Evolutionary conservation across 768 basidiomycete species (phyloP).

Genomic region (Rhodotorula graminis): DNA sequence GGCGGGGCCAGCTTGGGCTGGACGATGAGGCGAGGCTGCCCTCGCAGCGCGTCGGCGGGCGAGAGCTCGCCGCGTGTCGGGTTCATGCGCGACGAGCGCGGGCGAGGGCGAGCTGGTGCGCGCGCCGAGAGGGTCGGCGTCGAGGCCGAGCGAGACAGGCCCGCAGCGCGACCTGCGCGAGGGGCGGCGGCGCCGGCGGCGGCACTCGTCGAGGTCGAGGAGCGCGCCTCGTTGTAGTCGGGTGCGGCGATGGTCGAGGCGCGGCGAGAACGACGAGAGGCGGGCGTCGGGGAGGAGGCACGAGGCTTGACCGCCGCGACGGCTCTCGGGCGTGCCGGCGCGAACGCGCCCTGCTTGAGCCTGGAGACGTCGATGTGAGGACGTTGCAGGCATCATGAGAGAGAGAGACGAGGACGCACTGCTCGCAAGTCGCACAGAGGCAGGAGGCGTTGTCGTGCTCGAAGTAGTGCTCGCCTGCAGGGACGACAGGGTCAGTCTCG

Average conservation of each 20-base stretch:
- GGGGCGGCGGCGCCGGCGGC: constrained; percentile 9
- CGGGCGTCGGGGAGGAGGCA: not conserved
- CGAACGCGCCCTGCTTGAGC: constrained; percentile 30
- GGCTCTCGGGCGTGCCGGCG: not conserved
- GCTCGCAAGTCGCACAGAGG: constrained; percentile 37
- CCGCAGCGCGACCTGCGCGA: constrained; percentile 3
- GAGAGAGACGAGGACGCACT: not conserved
- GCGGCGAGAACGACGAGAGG: constrained; percentile 5
- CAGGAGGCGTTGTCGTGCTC: constrained; percentile 32
- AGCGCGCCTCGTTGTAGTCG: constrained; percentile 20
- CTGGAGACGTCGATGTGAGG: not conserved
- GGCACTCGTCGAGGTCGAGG: not conserved
- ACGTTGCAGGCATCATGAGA: not conserved
- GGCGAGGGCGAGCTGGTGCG: not conserved
- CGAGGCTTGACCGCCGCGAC: not conserved
- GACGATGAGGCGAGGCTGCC: constrained; percentile 9
- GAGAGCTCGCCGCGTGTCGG: constrained; percentile 6
- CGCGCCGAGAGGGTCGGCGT: not conserved
- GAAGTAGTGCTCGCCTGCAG: constrained; percentile 36
- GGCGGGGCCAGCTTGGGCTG: constrained; percentile 35
- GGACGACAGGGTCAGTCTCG: not conserved
- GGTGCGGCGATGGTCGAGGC: not conserved
- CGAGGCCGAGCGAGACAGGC: constrained; percentile 2
- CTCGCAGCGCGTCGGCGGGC: constrained; percentile 11
- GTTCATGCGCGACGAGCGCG: constrained; percentile 4